Evolutionary conservation across 495 filamentous ascomycete genomes (phyloP), one percentile per base, ranked within the genome.

Genomic region (Talaromyces borbonicus): DNA sequence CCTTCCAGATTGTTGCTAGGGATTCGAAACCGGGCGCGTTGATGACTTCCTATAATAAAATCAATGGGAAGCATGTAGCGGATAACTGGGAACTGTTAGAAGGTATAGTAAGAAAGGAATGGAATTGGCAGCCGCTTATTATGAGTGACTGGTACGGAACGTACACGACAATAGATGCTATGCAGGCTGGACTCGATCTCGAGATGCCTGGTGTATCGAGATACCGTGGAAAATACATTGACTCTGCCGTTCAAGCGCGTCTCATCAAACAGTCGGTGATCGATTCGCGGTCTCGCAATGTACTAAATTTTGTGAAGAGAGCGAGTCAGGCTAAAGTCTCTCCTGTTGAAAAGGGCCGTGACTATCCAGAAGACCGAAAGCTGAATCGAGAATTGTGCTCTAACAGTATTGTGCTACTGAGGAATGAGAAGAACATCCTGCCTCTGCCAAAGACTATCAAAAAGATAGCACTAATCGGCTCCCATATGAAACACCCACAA

Each of bases 21-120:
- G 77, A 83, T 48, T 58, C 73, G 3, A 61, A 72, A 19, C 83
- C 83, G 0, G 72, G 72, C 12, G 75, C 77, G 3, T 63, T 87
- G 24, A 89, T 89, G 84, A 84, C 79, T 12, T 72, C 75, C 14
- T 89, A 87, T 55, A 87, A 87, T 47, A 75, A 78, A 48, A 65
- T 89, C 25, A 87, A 88, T 55, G 84, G 84, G 9, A 66, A 65
- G 8, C 83, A 83, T 56, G 77, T 75, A 14, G 76, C 72, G 48
- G 79, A 81, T 59, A 77, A 81, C 51, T 58, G 63, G 8, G 62
- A 67, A 40, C 56, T 83, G 11, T 50, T 86, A 8, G 65, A 74
- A 35, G 63, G 70, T 16, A 67, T 87, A 14, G 52, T 87, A 31
- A 70, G 84, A 24, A 68, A 72, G 8, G 81, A 87, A 55, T 86